Base-by-base conservation (phyloP, 2,329 filamentous ascomycete genomes). In the Boeremia exigua region DNA sequence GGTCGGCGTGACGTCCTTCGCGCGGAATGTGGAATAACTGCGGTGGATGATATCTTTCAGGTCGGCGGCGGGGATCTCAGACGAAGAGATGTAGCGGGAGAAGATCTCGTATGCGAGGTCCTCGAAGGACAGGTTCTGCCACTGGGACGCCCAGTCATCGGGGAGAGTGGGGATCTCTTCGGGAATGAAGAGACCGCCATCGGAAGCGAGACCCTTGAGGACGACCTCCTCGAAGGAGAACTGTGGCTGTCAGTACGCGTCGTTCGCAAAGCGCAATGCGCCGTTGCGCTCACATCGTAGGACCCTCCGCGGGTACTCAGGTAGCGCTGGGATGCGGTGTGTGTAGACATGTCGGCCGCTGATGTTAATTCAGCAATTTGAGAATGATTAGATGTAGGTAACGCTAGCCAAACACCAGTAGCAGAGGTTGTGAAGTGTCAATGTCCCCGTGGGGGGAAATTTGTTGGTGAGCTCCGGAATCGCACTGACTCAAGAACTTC, bases 221-320 rank as follows among this genome's bases (percentile, higher is more conserved):
- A 96, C 92, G 42, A 92, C 92, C 49, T 92, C 88, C 77, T 97
- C 93, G 75, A 97, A 96, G 48, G 91, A 93, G 66, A 96, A 84
- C 89, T 93, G 60, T 42, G n/a, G 17, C 14, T 27, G 54, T 72
- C 46, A 71, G 65, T 45, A 59, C 15, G 10, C 29, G 17, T 50
- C 33, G 44, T 42, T 12, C 28, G 29, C 32, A 23, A 15, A 42
- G n/a, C 23, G 29, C 40, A 39, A 53, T 57, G 36, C 54, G 40
- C 42, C 25, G 33, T 28, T 50, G 44, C 33, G 45, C 80, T 66
- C 78, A 87, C 85, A 67, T 84, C 83, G 73, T 86, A 87, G 25
- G 82, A 85, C 57, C 84, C 85, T 63, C 85, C 86, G 61, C 86
- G 77, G 17, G 85, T 88, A 67, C 84, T 87, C 52, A 88, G 76